A percentile compares a stretch with the other conserved stretches of the same genome.
These are phyloP conservation scores for Sporothrix protearum DNA, from an alignment of 2,329 filamentous ascomycete genomes.

Conservation along the genomic window DNA sequence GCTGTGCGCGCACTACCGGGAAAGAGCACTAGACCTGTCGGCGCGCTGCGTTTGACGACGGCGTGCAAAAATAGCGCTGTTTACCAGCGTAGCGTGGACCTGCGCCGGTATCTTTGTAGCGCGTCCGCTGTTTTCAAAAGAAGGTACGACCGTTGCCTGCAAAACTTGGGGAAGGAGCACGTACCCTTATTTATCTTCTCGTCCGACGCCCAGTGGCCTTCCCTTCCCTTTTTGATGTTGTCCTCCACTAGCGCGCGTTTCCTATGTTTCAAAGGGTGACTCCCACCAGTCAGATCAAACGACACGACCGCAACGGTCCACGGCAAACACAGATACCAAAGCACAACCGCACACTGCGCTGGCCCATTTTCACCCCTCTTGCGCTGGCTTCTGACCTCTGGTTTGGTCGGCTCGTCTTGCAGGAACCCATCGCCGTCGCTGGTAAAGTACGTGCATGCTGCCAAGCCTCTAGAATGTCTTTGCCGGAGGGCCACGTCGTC, in stretches of 20 bases:
- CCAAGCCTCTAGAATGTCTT: conserved; percentile 18
- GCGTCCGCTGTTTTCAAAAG: neutral
- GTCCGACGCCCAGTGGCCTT: neutral
- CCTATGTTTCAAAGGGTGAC: conserved; percentile 12
- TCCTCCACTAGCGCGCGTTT: conserved; percentile 14
- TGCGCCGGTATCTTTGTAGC: neutral
- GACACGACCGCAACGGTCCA: neutral
- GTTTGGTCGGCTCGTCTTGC: neutral
- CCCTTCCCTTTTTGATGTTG: conserved; percentile 9
- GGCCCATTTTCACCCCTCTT: neutral
- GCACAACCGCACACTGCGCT: neutral
- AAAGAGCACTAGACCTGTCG: neutral
- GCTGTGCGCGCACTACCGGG: neutral
- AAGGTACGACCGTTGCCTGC: neutral
- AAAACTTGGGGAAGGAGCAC: neutral
- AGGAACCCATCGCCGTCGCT: neutral
- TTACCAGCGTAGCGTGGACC: neutral
- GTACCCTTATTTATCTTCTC: neutral
- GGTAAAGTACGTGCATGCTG: conserved; percentile 19
- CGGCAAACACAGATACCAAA: neutral
- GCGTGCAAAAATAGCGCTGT: conserved; percentile 7
- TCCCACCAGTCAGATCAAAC: neutral
- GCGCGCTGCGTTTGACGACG: neutral
- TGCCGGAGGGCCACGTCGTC: conserved; percentile 15
- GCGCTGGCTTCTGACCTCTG: neutral